These are phyloP conservation scores for Pseudisothecium myosuroides DNA, from an alignment of 225 moss, liverwort and hornwort species.

Conservation along the genomic window DNA sequence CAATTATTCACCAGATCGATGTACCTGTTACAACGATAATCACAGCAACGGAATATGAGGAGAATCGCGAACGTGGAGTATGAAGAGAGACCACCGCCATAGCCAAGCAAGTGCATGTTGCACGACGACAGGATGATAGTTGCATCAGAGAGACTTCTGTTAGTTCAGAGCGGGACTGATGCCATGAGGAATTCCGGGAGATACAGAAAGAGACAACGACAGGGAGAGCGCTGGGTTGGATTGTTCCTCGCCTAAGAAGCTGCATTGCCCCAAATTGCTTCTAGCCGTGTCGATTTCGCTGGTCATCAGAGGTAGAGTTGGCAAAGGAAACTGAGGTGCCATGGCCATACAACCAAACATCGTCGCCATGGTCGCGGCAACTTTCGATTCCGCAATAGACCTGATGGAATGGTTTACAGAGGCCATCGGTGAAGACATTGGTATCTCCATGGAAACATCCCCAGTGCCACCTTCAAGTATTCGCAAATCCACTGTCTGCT, in stretches of 20 bases:
- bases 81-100: no score
- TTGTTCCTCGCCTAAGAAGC: not conserved
- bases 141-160: not conserved
- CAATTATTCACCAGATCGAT: not conserved
- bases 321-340: not conserved
- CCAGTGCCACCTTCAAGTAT: not conserved
- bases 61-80: no score
- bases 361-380: constrained; percentile 35
- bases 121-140: not conserved
- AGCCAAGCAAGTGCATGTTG: no score
- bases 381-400: constrained; percentile 21
- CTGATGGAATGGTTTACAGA: not conserved
- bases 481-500: not conserved
- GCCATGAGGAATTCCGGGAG: not conserved
- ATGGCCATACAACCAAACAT: constrained; percentile 39
- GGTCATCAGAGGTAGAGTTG: constrained; percentile 11
- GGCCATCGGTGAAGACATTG: not conserved
- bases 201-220: constrained; percentile 19
- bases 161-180: not conserved
- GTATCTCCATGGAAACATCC: not conserved
- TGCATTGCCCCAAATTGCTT: not conserved
- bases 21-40: not conserved
- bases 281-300: not conserved
- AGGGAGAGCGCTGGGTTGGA: constrained; percentile 21
- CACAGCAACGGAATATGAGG: not conserved